These are phyloP conservation scores for Cynanchum wilfordii DNA, from an alignment of 257 asterid genomes.

Conservation along the genomic window DNA sequence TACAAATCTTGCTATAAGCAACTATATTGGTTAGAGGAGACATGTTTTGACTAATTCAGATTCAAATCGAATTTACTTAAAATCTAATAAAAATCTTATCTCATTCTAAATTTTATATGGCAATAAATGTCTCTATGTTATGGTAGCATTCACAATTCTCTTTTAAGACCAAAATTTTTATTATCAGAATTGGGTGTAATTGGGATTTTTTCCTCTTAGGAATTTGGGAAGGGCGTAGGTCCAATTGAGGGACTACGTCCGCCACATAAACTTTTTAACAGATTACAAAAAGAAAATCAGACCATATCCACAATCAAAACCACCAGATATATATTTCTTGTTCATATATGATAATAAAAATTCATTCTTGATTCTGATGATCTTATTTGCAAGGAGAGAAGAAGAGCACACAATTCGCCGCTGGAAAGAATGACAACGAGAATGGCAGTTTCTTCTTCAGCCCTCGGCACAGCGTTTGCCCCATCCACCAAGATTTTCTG, in stretches of 20 bases:
- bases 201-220: no score
- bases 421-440: slow-evolving; percentile 42
- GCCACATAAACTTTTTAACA: slow-evolving; percentile 2
- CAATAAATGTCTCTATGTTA: no score
- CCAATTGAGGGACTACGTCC: not conserved
- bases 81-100: no score
- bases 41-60: no score
- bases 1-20: no score
- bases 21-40: no score
- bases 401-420: not conserved
- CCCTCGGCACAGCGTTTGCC: slow-evolving; percentile 30
- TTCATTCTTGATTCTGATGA: slow-evolving; percentile 1
- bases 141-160: no score
- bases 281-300: not conserved
- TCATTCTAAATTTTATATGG: no score
- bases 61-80: no score
- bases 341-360: not conserved
- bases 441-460: slow-evolving; percentile 31
- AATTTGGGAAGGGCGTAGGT: not conserved
- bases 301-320: slow-evolving; percentile 17
- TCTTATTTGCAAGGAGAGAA: not conserved
- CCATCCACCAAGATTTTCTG: slow-evolving; percentile 30
- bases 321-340: not conserved
- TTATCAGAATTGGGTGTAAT: no score
- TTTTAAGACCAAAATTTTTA: no score